Evolutionary conservation across 306 rosid genomes (phyloP), one percentile per base, ranked within the genome.

Genomic region (Geum urbanum): DNA sequence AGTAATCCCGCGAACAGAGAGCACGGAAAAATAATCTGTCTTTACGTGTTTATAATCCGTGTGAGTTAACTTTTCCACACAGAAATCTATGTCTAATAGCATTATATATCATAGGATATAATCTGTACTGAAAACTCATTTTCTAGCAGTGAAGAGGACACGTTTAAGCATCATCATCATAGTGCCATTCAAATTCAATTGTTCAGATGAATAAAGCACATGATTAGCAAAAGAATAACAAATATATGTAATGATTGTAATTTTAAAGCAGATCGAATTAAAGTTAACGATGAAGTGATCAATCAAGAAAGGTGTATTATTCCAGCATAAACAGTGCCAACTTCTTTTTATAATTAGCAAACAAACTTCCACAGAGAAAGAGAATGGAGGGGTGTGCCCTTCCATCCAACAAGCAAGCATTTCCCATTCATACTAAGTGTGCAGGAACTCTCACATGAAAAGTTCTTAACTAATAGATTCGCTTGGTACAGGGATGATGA

Each of bases 331-430:
- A 32, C 37, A 32, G 37, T 32, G 37, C 37, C 4, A 2, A 32
- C 3, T 32, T 57, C 58, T 19, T 52, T 12, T 24, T 47, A 32
- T 51, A 19, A 4, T 56, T 14, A 22, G 77, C 77, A 78, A 49
- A 65, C 71, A 63, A 89, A 89, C 63, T 83, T 86, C 90, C 90
- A 91, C 3, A 73, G 84, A 45, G 92, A 91, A 46, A 88, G 75
- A 74, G 87, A 86, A 5, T 4, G 51, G 76, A 88, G 55, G 11
- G 95, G 89, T 14, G 92, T 84, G 39, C 97, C 97, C 63, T 86
- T 88, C 95, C 97, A 91, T 9, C 82, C 81, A 63, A 83, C 7
- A 20, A 86, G 55, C 66, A 84, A 73, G 78, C 77, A 69, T 60
- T 77, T 65, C 1, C 85, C 88, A 71, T 86, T 73, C 81, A 50